Conservation (phyloP, 441 rosid species). For the Pelargonium citronellum region DNA sequence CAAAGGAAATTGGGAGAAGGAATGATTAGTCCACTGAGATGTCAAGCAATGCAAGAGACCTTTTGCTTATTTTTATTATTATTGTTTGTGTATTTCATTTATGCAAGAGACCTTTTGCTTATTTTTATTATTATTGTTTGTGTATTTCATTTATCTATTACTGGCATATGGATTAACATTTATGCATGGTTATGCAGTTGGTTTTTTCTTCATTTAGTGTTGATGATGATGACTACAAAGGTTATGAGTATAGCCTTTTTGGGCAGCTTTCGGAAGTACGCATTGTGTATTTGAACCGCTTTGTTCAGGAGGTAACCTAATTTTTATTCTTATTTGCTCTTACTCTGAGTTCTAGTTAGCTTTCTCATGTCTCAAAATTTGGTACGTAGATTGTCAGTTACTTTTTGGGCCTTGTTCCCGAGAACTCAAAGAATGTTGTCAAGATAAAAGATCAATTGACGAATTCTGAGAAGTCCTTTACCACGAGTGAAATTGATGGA, state of each 20-base stretch:
- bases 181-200: slow-evolving; percentile 47
- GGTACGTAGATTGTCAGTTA: slow-evolving; percentile 65
- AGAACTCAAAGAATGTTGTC: slow-evolving; percentile 56
- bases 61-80: not conserved
- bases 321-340: slow-evolving; percentile 18
- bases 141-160: not conserved
- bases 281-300: slow-evolving; percentile 87
- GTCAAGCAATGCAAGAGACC: not conserved
- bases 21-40: not conserved
- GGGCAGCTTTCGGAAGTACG: slow-evolving; percentile 99
- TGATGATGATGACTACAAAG: slow-evolving; percentile 85
- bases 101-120: not conserved
- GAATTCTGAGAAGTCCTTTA: slow-evolving; percentile 86
- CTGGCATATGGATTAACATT: not conserved
- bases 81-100: not conserved
- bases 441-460: slow-evolving; percentile 81
- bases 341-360: slow-evolving; percentile 21
- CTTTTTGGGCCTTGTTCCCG: slow-evolving; percentile 90
- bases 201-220: slow-evolving; percentile 74
- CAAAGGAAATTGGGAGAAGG: not conserved
- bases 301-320: slow-evolving; percentile 85
- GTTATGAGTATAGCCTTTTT: slow-evolving; percentile 79
- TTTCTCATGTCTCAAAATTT: slow-evolving; percentile 31
- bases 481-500: slow-evolving; percentile 88
- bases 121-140: not conserved